phyloP scores from a whole-genome alignment of 1,139 yeast species.

The Suzukiozyma palmioleophila region DNA sequence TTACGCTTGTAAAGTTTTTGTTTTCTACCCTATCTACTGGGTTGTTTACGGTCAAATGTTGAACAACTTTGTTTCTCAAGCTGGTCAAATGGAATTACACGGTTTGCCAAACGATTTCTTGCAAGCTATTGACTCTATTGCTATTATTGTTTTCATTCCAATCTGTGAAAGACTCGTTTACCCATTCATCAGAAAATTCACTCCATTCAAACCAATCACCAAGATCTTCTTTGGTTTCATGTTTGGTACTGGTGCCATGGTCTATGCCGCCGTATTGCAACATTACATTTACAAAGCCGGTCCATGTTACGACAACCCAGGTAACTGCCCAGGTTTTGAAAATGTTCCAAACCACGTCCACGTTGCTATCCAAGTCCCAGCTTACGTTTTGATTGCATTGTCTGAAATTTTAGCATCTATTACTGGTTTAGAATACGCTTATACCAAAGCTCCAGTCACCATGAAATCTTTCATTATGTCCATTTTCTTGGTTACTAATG shows the following conservation, averaged over 20 bases:
- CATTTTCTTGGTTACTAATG: conserved; percentile 56
- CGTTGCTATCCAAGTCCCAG: conserved; percentile 62
- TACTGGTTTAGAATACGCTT: conserved; percentile 67
- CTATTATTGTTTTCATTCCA: conserved; percentile 61
- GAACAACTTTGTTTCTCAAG: conserved; percentile 61
- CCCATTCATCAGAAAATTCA: conserved; percentile 52
- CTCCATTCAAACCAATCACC: conserved; percentile 65
- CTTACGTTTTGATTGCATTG: conserved; percentile 56
- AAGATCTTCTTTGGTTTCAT: conserved; percentile 75
- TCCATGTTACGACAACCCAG: conserved; percentile 70
- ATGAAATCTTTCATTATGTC: conserved; percentile 69
- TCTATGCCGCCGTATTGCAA: conserved; percentile 80
- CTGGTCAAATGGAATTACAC: conserved; percentile 60
- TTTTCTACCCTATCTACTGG: conserved; percentile 64
- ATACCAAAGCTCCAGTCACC: conserved; percentile 61
- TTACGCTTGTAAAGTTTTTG: conserved; percentile 59
- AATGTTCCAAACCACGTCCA: conserved; percentile 49
- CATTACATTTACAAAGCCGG: conserved; percentile 66
- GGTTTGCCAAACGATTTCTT: conserved; percentile 64
- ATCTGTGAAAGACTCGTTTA: conserved; percentile 49
- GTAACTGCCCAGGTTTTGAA: conserved; percentile 24
- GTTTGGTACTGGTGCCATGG: conserved; percentile 66
- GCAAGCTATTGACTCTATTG: conserved; percentile 59
- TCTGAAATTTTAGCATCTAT: conserved; percentile 64
- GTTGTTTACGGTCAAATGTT: conserved; percentile 64